Base-by-base conservation (phyloP, 2,329 filamentous ascomycete genomes). In the Trichoderma pleuroti region DNA sequence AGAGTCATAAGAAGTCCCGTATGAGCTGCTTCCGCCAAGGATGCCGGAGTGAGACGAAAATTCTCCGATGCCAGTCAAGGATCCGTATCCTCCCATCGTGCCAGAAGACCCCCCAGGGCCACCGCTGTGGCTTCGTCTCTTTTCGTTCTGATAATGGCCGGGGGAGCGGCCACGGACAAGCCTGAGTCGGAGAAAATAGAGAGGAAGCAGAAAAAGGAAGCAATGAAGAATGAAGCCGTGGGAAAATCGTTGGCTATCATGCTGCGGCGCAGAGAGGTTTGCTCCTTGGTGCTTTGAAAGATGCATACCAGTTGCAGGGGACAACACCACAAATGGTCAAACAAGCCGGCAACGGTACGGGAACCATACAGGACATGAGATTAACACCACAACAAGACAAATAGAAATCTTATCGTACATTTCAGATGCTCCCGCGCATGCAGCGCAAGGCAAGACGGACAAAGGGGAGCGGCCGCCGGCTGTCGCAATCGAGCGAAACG, bases 81-180 rank as follows among this genome's bases (percentile, higher is more conserved):
- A 26, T 4, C 72, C 62, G 78, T 76, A 81, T n/a, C 82, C 82
- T 21, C 89, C 86, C 74, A 88, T 85, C 54, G 86, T 86, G 26
- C 90, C 88, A 46, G 89, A 88, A 0, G 90, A 89, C 16, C 92
- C 91, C 70, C 86, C 86, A 2, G 86, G 85, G 3, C 92, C 91
- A 76, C 91, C 93, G 75, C 90, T 88, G 3, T 90, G 86, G 78
- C 90, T 93, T 66, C 89, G 86, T 68, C 90, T 86, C 73, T 91
- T 84, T 74, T 91, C 90, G 57, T 91, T 88, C 76, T 92, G 90
- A 80, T 94, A 94, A 76, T 94, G 93, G 1, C 92, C 93, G 0
- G 93, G 93, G 9, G 92, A 94, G 30, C 93, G 88, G 7, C 93
- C 93, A 26, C 93, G 56, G 67, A 14, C 11, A 28, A 60, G 54